Base-by-base conservation (phyloP, 495 filamentous ascomycete species). In the Glonium stellatum region DNA sequence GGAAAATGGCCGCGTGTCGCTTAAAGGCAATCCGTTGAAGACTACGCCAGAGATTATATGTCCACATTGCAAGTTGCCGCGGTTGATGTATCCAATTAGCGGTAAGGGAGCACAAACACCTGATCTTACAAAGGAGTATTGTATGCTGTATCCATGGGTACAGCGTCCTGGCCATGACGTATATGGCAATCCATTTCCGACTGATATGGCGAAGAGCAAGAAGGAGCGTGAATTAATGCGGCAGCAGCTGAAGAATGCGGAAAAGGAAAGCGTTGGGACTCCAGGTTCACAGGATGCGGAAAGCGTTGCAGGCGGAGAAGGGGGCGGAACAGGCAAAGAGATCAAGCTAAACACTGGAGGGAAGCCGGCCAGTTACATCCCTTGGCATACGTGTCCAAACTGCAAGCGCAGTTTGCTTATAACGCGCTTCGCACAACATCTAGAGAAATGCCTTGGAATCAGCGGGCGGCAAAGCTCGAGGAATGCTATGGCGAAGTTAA, bases 391-490 rank as follows among this genome's bases (percentile, higher is more conserved):
- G 58, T 87, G 84, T 66, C 82, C 79, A n/a, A 78, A 79, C 50
- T 87, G 84, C 62, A 80, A 80, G 31, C 76, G 80, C 5, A 82
- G 81, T 66, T 75, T 85, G 50, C 78, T 82, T 37, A 80, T 84
- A 58, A 84, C 76, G 21, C 75, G 82, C 54, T 81, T 86, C 55
- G 81, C 82, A 36, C 86, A 89, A 67, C 89, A 93, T 73, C 78
- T 93, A 74, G 86, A 88, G 41, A 85, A 87, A 51, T 92, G 88
- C 69, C 83, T 93, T 65, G 87, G 88, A 31, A 83, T 90, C 41
- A 84, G 80, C 49, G 87, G 88, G 15, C 78, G 89, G 21, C 82
- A 81, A 66, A 82, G 81, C 18, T 85, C 85, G 59, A 78, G 72
- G 37, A 71, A 72, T 54, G 73, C 70, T 18, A 69, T 72, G 68